phyloP scores from a whole-genome alignment of 495 filamentous ascomycete species.

The Aspergillus indologenus region DNA sequence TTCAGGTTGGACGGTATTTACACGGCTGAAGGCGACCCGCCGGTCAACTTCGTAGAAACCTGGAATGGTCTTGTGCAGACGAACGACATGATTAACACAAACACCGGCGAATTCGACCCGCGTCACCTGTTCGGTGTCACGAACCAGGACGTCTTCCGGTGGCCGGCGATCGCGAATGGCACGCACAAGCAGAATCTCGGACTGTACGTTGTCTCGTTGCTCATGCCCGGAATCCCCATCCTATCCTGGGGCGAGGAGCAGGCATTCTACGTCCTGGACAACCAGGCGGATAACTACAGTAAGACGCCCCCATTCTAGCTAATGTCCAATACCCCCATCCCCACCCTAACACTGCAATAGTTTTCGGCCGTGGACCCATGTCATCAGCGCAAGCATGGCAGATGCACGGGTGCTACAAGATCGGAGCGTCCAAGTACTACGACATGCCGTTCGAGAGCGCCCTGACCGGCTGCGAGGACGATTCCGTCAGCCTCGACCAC shows the following conservation, averaged over 20 bases:
- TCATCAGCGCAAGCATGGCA: conserved; percentile 63
- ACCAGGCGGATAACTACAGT: conserved; percentile 60
- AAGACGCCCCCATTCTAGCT: neutral
- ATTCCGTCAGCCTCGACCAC: conserved; percentile 57
- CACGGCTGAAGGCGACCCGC: conserved; percentile 54
- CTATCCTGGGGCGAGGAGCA: conserved; percentile 70
- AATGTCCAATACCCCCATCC: too few species aligned
- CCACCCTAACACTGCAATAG: neutral
- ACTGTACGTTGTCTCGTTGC: conserved; percentile 58
- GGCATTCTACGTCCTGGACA: conserved; percentile 62
- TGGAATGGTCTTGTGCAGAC: conserved; percentile 58
- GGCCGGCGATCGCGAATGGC: conserved; percentile 60
- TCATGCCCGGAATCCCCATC: conserved; percentile 62
- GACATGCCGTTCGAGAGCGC: conserved; percentile 57
- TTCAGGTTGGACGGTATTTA: conserved; percentile 52
- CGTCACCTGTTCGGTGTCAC: conserved; percentile 66
- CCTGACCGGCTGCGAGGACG: conserved; percentile 55
- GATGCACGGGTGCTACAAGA: conserved; percentile 61
- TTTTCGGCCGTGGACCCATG: conserved; percentile 66
- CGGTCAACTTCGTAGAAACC: conserved; percentile 53
- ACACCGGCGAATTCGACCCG: conserved; percentile 63
- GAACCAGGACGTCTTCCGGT: conserved; percentile 72
- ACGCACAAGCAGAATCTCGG: conserved; percentile 58
- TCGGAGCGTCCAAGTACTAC: conserved; percentile 54
- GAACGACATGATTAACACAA: conserved; percentile 62